Percentiles rank a stretch among this genome's conserved stretches.
Evolutionary conservation across 2,329 filamentous ascomycete species (phyloP).

Genomic region (Eutypa lata): DNA sequence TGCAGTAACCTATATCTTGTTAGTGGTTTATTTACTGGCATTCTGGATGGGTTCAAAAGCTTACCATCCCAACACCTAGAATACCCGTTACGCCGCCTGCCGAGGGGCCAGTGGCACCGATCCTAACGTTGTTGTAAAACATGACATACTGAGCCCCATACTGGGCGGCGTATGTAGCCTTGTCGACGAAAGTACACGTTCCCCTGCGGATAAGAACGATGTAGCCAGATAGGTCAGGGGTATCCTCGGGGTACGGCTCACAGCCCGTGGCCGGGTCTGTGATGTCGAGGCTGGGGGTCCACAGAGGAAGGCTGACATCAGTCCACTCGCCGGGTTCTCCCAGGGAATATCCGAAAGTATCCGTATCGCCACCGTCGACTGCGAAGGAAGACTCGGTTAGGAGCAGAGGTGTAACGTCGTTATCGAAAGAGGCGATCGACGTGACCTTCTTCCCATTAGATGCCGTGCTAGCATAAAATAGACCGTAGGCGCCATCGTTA

Average conservation of each 20-base stretch:
- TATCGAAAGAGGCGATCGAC: constrained; percentile 50
- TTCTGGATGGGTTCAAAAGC: background rate
- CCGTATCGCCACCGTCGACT: constrained; percentile 30
- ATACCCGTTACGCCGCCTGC: constrained; percentile 15
- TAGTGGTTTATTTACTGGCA: background rate
- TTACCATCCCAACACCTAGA: constrained; percentile 23
- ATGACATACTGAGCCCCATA: constrained; percentile 59
- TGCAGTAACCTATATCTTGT: constrained; percentile 29
- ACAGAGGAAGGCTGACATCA: constrained; percentile 46
- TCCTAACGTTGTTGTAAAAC: constrained; percentile 55
- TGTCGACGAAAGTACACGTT: constrained; percentile 52
- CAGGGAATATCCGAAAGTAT: constrained; percentile 41
- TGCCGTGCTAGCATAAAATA: constrained; percentile 49
- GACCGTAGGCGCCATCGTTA: constrained; percentile 43
- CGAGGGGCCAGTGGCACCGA: constrained; percentile 33
- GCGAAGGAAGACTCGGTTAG: constrained; percentile 40
- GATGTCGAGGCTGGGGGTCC: constrained; percentile 47
- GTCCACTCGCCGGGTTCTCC: constrained; percentile 41
- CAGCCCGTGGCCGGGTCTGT: constrained; percentile 49
- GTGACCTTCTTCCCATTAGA: constrained; percentile 45
- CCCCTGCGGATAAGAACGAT: constrained; percentile 61
- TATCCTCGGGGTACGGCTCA: constrained; percentile 45
- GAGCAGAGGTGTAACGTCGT: constrained; percentile 39
- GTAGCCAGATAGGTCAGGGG: constrained; percentile 53
- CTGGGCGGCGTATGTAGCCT: constrained; percentile 49